These are phyloP conservation scores for Trematosphaeria pertusa DNA, from an alignment of 2,329 filamentous ascomycete species.

Conservation along the genomic window DNA sequence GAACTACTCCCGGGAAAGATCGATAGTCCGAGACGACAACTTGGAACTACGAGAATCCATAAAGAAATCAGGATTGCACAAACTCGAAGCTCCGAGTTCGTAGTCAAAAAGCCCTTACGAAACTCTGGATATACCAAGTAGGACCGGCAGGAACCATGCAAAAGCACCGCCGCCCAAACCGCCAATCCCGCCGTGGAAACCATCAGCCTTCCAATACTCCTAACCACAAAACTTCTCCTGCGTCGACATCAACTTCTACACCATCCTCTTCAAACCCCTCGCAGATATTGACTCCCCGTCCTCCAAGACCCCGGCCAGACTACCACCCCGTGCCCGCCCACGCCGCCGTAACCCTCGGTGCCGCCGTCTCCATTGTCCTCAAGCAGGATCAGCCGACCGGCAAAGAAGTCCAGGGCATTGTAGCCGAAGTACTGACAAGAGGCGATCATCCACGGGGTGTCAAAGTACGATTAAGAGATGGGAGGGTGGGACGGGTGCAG, in stretches of 20 bases:
- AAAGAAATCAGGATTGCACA: too few relatives aligned
- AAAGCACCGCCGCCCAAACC: conserved; percentile 32
- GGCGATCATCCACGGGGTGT: conserved; percentile 80
- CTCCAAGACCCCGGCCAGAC: conserved; percentile 1
- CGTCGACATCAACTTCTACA: conserved; percentile 34
- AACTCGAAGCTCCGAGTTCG: too few relatives aligned
- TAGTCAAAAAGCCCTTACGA: too few relatives aligned
- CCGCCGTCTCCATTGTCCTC: conserved; percentile 73
- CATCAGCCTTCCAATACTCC: conserved; percentile 4
- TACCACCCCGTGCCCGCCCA: conserved; percentile 28
- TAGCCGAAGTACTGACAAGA: conserved; percentile 72
- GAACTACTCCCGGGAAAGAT: too few relatives aligned
- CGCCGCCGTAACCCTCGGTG: conserved; percentile 61
- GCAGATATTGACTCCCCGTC: too few relatives aligned
- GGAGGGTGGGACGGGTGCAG: conserved; percentile 77
- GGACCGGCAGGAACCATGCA: too few relatives aligned
- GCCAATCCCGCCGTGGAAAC: conserved; percentile 30
- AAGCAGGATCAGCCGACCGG: conserved; percentile 80
- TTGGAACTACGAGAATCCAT: too few relatives aligned
- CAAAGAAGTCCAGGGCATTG: conserved; percentile 69
- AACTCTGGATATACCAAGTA: too few relatives aligned
- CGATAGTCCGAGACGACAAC: too few relatives aligned
- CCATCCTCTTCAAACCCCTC: neutral
- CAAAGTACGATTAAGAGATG: conserved; percentile 76
- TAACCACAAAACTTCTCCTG: conserved; percentile 4